A percentile compares a stretch with the other conserved stretches of the same genome.
These are phyloP conservation scores for Beauveria sp. DNA, from an alignment of 2,329 filamentous ascomycete genomes.

Conservation along the genomic window DNA sequence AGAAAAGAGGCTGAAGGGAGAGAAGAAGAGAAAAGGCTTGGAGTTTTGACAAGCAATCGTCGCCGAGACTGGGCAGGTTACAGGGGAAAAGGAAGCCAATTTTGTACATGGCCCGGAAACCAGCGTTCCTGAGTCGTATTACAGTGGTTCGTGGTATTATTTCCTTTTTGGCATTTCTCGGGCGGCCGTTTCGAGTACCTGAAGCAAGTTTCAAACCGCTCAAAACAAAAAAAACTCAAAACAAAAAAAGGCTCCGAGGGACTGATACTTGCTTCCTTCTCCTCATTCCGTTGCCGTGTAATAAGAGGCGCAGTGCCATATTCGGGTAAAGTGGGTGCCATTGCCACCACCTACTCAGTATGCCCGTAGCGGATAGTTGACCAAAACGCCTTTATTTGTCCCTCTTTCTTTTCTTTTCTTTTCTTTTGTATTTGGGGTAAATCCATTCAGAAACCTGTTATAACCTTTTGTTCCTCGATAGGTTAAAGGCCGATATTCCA, in stretches of 20 bases:
- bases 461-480: no score
- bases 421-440: background rate
- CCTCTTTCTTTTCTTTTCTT: background rate
- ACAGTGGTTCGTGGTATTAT: background rate
- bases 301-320: background rate
- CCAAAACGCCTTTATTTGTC: background rate
- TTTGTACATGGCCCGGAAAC: no score
- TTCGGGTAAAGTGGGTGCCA: background rate
- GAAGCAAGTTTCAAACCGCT: background rate
- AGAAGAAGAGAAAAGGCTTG: no score
- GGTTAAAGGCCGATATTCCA: no score
- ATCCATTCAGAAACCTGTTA: no score
- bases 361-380: no score
- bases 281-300: background rate
- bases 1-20: no score
- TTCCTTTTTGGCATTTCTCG: background rate
- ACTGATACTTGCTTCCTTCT: background rate
- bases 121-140: no score
- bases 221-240: background rate
- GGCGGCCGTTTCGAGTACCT: background rate
- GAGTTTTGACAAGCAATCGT: no score
- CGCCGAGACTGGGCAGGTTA: no score
- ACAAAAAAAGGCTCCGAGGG: background rate
- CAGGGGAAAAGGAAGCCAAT: no score
- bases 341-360: background rate